Evolutionary conservation across 1,284 basidiomycete genomes (phyloP).

Genomic region (Apiotrichum veenhuisii): DNA sequence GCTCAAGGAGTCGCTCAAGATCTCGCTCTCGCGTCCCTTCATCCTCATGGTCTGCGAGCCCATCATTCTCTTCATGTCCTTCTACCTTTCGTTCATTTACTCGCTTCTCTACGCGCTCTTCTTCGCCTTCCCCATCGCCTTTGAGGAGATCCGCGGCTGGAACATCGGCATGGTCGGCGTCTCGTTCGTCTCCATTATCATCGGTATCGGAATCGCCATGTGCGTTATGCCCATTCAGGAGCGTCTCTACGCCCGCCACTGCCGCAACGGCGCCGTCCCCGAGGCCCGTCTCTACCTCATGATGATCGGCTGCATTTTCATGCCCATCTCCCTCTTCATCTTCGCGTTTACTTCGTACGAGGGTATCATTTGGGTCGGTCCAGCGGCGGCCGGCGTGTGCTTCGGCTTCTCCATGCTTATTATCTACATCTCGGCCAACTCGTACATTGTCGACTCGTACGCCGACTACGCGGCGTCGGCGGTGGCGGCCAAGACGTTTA

Average conservation of each 20-base stretch:
- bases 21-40: slow-evolving; percentile 48
- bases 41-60: slow-evolving; percentile 49
- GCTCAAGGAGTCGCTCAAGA: slow-evolving; percentile 40
- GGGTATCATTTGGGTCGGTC: slow-evolving; percentile 40
- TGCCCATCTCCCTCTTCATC: slow-evolving; percentile 50
- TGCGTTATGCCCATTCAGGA: slow-evolving; percentile 38
- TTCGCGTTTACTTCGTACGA: slow-evolving; percentile 43
- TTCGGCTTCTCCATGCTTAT: slow-evolving; percentile 42
- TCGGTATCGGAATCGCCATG: slow-evolving; percentile 40
- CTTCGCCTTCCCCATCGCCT: slow-evolving; percentile 47
- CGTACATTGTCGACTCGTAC: slow-evolving; percentile 41
- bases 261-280: slow-evolving; percentile 23
- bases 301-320: slow-evolving; percentile 36
- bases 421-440: slow-evolving; percentile 47
- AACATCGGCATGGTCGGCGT: slow-evolving; percentile 44
- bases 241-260: slow-evolving; percentile 32
- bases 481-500: slow-evolving; percentile 54
- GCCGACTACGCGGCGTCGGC: slow-evolving; percentile 43
- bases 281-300: slow-evolving; percentile 39
- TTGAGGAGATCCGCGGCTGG: slow-evolving; percentile 46
- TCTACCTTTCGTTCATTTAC: slow-evolving; percentile 54
- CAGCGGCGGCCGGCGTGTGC: slow-evolving; percentile 29
- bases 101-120: slow-evolving; percentile 44
- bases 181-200: slow-evolving; percentile 42
- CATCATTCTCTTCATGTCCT: slow-evolving; percentile 50